Conservation (phyloP, 305 asterid genomes). For the Fraxinus angustifolia region DNA sequence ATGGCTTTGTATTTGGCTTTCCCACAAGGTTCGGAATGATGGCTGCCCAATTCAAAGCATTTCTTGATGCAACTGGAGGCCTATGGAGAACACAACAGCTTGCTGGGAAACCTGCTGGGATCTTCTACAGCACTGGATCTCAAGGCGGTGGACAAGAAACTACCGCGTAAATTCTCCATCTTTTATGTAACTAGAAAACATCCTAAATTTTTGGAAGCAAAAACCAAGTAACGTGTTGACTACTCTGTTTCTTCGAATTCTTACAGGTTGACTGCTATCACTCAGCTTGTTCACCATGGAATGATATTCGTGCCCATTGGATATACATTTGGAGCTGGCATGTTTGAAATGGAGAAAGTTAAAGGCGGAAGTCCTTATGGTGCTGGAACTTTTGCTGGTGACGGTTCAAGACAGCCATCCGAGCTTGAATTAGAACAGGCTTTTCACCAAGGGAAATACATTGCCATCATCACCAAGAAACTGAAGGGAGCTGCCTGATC, state of each 20-base stretch:
- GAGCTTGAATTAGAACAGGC: slow-evolving; percentile 53
- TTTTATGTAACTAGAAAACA: not conserved
- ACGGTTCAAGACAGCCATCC: slow-evolving; percentile 49
- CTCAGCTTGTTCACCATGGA: slow-evolving; percentile 34
- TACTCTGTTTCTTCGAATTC: not conserved
- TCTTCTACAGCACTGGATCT: slow-evolving; percentile 34
- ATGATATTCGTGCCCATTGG: slow-evolving; percentile 31
- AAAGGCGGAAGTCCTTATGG: slow-evolving; percentile 64
- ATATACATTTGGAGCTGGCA: slow-evolving; percentile 31
- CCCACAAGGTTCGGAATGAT: slow-evolving; percentile 34
- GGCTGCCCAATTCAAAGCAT: slow-evolving; percentile 27
- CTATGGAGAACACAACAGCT: slow-evolving; percentile 30
- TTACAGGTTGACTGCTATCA: slow-evolving; percentile 31
- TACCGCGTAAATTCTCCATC: slow-evolving; percentile 25
- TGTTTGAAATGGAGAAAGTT: slow-evolving; percentile 41
- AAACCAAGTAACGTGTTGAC: not conserved
- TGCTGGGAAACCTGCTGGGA: slow-evolving; percentile 37
- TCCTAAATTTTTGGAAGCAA: not conserved
- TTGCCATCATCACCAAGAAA: slow-evolving; percentile 50
- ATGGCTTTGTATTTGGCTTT: slow-evolving; percentile 29
- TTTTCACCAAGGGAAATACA: slow-evolving; percentile 54
- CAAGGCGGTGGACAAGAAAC: slow-evolving; percentile 38
- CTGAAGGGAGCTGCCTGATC: slow-evolving; percentile 36
- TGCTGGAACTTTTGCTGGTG: slow-evolving; percentile 56
- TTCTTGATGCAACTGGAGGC: slow-evolving; percentile 25